Base-by-base conservation (phyloP, 305 asterid genomes). In the Fraxinus xanthoxyloides region DNA sequence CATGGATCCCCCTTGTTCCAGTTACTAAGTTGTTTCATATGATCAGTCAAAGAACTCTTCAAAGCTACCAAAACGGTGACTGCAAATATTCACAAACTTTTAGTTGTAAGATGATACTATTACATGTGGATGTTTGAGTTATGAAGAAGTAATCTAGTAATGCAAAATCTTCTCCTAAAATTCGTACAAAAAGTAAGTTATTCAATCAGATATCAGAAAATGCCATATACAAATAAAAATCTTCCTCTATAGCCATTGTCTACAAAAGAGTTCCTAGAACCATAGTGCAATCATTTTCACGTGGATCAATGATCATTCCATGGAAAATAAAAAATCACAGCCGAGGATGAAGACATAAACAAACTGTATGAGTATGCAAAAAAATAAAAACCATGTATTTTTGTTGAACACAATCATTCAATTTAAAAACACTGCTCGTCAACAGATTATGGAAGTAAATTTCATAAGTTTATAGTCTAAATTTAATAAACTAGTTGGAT, bases 1-100 rank as follows among this genome's bases (percentile, higher is more conserved):
- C 92, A 89, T 3, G 92, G 92, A 83, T 89, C 89, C 2, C 88
- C 88, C 77, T 75, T 65, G 76, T 81, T 81, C 92, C 92, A 89
- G 75, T 69, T 65, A 31, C 59, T 69, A 75, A 87, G 90, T 79
- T 81, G 65, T 61, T 86, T 83, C 82, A 69, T 61, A 21, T 13
- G 65, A 79, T 89, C 92, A 76, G 34, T 80, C 75, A 89, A 67
- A 79, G 88, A 34, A 46, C 63, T 81, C 56, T 74, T 82, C 35
- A 86, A 69, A 34, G 92, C 86, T 81, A 70, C 59, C 82, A 87
- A 79, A 3, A 86, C 90, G 21, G 88, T 86, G 59, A 89, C 92
- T 89, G 87, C 69, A 59, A 59, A 59, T 59, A 59, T 59, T 59
- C 69, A 56, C 26, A 21, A 8, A 59, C 26, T 21, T 59, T 59